A percentile compares a stretch with the other conserved stretches of the same genome.
phyloP scores from a whole-genome alignment of 352 stramenopile species.

The Elongisporangium prolatum region DNA sequence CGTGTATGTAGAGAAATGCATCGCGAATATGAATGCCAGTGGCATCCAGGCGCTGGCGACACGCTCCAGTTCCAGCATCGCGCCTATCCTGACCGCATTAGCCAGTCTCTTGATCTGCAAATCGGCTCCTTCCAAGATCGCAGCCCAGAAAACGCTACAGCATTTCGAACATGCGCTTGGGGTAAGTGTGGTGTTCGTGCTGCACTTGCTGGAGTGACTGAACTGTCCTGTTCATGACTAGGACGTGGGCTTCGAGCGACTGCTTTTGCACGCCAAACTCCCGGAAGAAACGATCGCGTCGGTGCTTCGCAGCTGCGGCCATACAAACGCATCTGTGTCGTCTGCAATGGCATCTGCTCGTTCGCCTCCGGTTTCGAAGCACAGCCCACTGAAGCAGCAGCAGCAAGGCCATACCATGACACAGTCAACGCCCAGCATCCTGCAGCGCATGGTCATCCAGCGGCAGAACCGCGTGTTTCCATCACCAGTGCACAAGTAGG shows the following conservation, averaged over 20 bases:
- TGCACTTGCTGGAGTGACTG: background rate
- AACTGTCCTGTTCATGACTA: background rate
- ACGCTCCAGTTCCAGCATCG: constrained; percentile 10
- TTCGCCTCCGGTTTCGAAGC: background rate
- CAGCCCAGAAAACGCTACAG: constrained; percentile 34
- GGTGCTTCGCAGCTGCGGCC: background rate
- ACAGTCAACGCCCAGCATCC: constrained; percentile 27
- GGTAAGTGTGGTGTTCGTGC: constrained; percentile 12
- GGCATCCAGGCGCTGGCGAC: constrained; percentile 24
- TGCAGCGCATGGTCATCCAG: constrained; percentile 57
- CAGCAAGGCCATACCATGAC: constrained; percentile 1
- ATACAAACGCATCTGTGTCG: background rate
- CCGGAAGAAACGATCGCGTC: background rate
- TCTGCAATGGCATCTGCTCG: background rate
- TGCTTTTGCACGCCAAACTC: background rate
- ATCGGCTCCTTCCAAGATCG: constrained; percentile 36
- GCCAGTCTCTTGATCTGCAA: constrained; percentile 32
- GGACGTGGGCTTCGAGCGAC: constrained; percentile 4
- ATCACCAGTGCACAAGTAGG: constrained; percentile 6
- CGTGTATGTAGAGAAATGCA: constrained; percentile 59
- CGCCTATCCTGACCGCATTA: constrained; percentile 20
- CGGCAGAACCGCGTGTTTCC: constrained; percentile 47
- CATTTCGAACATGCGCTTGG: constrained; percentile 34
- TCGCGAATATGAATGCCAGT: constrained; percentile 26
- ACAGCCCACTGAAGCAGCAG: constrained; percentile 4